Evolutionary conservation across 495 filamentous ascomycete species (phyloP).

Genomic region (Trichoderma erinaceum): DNA sequence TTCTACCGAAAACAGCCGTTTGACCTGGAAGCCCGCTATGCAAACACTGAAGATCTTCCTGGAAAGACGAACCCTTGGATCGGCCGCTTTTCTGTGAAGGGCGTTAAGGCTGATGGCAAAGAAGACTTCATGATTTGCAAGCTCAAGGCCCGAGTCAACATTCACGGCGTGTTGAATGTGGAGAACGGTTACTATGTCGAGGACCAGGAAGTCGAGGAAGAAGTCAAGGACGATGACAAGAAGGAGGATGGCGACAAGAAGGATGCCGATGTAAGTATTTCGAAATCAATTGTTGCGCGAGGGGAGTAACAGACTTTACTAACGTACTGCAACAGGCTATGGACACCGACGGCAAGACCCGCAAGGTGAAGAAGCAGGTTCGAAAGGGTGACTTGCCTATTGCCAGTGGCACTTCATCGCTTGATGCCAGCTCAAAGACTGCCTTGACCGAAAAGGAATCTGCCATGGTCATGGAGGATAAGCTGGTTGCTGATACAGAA

Average conservation of each 20-base stretch:
- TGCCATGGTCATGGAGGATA: constrained; percentile 94
- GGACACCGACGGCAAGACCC: constrained; percentile 84
- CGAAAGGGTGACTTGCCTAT: constrained; percentile 96
- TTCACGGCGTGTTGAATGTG: constrained; percentile 93
- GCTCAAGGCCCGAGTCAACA: constrained; percentile 94
- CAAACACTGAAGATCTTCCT: constrained; percentile 79
- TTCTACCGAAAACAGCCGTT: constrained; percentile 99
- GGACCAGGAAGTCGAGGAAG: constrained; percentile 96
- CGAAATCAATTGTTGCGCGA: neutral
- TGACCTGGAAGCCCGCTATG: constrained; percentile 91
- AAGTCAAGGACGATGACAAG: constrained; percentile 63
- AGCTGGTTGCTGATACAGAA: constrained; percentile 95
- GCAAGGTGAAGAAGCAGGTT: constrained; percentile 99
- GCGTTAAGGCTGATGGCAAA: constrained; percentile 75
- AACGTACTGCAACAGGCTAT: constrained; percentile 58
- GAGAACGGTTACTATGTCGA: constrained; percentile 98
- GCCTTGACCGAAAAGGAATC: constrained; percentile 70
- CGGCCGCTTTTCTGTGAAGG: constrained; percentile 90
- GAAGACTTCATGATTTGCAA: constrained; percentile 99
- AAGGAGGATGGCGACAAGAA: constrained; percentile 52
- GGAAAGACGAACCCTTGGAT: constrained; percentile 93
- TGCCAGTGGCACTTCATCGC: constrained; percentile 68
- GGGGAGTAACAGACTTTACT: constrained; percentile 6
- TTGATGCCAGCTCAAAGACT: constrained; percentile 63
- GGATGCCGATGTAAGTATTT: constrained; percentile 65